These are phyloP conservation scores for Phytophthora podocarpi DNA, from an alignment of 352 stramenopile species.

Conservation along the genomic window DNA sequence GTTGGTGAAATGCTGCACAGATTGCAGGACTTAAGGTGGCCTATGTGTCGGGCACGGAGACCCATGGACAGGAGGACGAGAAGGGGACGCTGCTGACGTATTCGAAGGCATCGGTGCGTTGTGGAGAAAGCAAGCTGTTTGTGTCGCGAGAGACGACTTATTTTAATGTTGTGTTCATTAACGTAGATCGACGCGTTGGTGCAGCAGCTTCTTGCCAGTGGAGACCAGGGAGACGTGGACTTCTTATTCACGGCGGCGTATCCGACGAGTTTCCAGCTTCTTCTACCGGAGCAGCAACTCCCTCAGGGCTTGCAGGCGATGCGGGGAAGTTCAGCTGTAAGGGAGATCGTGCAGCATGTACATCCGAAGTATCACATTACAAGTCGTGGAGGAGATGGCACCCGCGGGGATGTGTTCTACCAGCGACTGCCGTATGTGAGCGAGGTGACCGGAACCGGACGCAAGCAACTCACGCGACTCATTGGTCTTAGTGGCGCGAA, in stretches of 20 bases:
- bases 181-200: slow-evolving; percentile 20
- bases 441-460: slow-evolving; percentile 40
- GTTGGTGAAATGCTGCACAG: slow-evolving; percentile 13
- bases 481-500: slow-evolving; percentile 73
- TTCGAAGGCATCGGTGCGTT: slow-evolving; percentile 34
- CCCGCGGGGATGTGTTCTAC: slow-evolving; percentile 63
- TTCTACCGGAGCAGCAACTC: slow-evolving; percentile 67
- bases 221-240: slow-evolving; percentile 46
- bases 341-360: slow-evolving; percentile 45
- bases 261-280: slow-evolving; percentile 50
- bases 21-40: slow-evolving; percentile 53
- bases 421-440: slow-evolving; percentile 83
- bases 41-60: slow-evolving; percentile 40
- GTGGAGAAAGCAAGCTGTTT: not conserved
- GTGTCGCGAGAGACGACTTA: not conserved
- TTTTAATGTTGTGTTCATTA: not conserved
- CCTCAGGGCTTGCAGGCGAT: slow-evolving; percentile 49
- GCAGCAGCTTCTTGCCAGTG: slow-evolving; percentile 24
- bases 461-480: slow-evolving; percentile 71
- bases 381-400: slow-evolving; percentile 45
- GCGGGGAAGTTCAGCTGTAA: slow-evolving; percentile 32
- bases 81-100: slow-evolving; percentile 37
- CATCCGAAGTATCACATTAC: slow-evolving; percentile 82
- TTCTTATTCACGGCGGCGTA: slow-evolving; percentile 73
- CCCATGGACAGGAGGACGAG: slow-evolving; percentile 26